Evolutionary conservation across 306 rosid species (phyloP).

Genomic region (Pterocarpus macrocarpus): DNA sequence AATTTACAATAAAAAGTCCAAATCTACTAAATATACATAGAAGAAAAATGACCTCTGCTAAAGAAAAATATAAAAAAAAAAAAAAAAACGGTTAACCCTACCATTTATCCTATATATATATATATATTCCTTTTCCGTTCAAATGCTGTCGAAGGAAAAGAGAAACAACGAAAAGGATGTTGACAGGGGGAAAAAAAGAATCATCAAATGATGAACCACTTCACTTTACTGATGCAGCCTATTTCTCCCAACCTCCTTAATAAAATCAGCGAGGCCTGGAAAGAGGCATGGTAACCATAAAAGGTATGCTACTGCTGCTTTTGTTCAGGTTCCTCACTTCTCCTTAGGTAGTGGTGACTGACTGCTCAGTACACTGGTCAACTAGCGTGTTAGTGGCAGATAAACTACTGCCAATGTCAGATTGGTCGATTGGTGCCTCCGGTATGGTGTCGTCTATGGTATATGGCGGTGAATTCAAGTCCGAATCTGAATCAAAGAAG

Average conservation of each 20-base stretch:
- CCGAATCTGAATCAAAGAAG: slow-evolving; percentile 61
- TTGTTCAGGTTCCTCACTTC: slow-evolving; percentile 13
- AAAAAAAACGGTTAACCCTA: too few relatives aligned
- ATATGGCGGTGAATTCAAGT: neutral
- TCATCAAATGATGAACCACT: neutral
- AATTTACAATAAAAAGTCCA: too few relatives aligned
- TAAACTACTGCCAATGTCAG: neutral
- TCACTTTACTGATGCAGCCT: slow-evolving; percentile 3
- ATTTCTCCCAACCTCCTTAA: slow-evolving; percentile 27
- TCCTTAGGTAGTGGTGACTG: too few relatives aligned
- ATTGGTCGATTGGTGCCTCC: neutral
- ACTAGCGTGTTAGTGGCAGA: neutral
- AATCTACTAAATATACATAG: too few relatives aligned
- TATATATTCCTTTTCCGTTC: slow-evolving; percentile 1
- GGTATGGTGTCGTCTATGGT: neutral
- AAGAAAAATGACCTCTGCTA: too few relatives aligned
- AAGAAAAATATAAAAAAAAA: too few relatives aligned
- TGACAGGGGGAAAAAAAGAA: neutral
- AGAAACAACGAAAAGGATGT: slow-evolving; percentile 32
- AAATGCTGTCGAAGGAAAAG: slow-evolving; percentile 30
- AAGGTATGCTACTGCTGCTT: slow-evolving; percentile 34
- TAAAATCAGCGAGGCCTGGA: slow-evolving; percentile 50
- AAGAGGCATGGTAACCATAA: neutral
- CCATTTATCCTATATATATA: too few relatives aligned
- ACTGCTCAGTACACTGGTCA: neutral